Evolutionary conservation across 1,284 basidiomycete species (phyloP).

Genomic region (Melampsora abietis-canadensis): DNA sequence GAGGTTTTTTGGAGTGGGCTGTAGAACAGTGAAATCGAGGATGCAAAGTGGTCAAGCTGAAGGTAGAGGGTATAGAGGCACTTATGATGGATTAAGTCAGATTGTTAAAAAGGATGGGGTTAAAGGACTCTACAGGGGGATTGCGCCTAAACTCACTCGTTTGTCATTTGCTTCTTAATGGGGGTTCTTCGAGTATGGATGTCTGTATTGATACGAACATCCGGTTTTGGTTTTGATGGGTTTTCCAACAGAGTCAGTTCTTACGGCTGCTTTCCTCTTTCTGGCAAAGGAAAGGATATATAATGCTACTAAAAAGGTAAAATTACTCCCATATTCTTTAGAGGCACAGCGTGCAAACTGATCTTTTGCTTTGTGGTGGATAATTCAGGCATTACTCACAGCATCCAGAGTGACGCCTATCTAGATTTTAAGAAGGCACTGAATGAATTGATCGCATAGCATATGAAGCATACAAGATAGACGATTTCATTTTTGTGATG

Average conservation of each 20-base stretch:
- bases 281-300: conserved; percentile 41
- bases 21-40: conserved; percentile 70
- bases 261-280: conserved; percentile 41
- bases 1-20: conserved; percentile 2
- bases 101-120: conserved; percentile 40
- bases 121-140: conserved; percentile 34
- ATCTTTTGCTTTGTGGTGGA: too few species aligned
- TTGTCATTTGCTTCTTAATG: neutral
- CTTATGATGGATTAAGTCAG: conserved; percentile 28
- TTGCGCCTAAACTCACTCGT: conserved; percentile 36
- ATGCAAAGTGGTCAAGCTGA: conserved; percentile 69
- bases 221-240: neutral
- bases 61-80: conserved; percentile 62
- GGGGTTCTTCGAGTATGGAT: neutral
- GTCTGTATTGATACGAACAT: neutral
- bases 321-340: neutral
- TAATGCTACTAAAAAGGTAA: conserved; percentile 37
- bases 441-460: too few species aligned
- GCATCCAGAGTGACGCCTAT: neutral
- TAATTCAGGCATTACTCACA: neutral
- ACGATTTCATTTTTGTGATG: too few species aligned
- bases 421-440: neutral
- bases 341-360: too few species aligned
- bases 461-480: too few species aligned
- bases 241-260: conserved; percentile 21